Conservation (phyloP, 805 yeast genomes). For the Naumovozyma castellii region DNA sequence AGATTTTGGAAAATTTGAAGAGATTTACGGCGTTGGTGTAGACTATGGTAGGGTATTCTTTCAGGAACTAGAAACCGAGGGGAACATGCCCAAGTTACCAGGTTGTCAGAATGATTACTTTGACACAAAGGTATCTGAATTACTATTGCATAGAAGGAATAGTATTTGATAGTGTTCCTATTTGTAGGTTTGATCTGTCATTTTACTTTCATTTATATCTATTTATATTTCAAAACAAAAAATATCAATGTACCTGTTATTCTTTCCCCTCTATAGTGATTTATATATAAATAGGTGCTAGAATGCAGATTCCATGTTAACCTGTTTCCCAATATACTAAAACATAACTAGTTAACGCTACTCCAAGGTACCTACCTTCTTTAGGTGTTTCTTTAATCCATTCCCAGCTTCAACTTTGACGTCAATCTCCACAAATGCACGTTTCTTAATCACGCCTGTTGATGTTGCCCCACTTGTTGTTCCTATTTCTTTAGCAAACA, state of each 20-base stretch:
- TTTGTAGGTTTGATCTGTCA: not conserved
- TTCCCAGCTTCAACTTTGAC: conserved; percentile 4
- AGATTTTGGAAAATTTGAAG: conserved; percentile 87
- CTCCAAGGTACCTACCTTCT: too few species aligned
- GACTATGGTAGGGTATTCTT: conserved; percentile 57
- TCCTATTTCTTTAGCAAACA: conserved; percentile 81
- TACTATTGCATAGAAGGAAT: conserved; percentile 46
- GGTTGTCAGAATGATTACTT: conserved; percentile 32
- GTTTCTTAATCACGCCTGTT: conserved; percentile 17
- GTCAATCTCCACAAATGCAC: conserved; percentile 5
- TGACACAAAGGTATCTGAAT: conserved; percentile 26
- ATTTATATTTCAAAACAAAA: too few species aligned
- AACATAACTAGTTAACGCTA: too few species aligned
- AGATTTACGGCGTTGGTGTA: conserved; percentile 73
- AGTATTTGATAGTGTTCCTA: conserved; percentile 36
- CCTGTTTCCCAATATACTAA: too few species aligned
- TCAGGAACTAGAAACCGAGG: conserved; percentile 40
- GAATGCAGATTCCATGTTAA: too few species aligned
- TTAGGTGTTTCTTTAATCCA: not conserved
- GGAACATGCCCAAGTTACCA: conserved; percentile 53
- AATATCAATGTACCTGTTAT: too few species aligned
- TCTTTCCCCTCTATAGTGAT: too few species aligned
- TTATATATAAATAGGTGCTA: too few species aligned
- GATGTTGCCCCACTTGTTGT: conserved; percentile 57
- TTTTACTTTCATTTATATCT: not conserved